Base-by-base conservation (phyloP, 2,329 filamentous ascomycete genomes). In the Alternaria alternata region DNA sequence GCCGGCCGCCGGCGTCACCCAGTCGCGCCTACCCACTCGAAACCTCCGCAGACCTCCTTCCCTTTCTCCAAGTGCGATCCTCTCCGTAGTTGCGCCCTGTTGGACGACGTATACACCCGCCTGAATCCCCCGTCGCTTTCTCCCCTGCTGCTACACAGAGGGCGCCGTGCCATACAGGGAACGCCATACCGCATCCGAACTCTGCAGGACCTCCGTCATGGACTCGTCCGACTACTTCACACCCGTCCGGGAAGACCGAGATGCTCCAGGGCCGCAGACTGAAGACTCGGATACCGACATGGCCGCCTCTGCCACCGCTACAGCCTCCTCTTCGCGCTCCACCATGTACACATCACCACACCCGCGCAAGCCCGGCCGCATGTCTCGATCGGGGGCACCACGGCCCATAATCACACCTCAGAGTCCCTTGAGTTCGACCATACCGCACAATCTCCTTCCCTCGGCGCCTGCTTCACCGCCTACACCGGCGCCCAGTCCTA, bases 401-500 rank as follows among this genome's bases (percentile, higher is more conserved):
- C 77, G 79, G 46, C 78, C 79, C 47, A 82, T 85, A 52, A 81
- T 82, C 58, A 83, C 84, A 20, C 82, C 83, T 59, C 83, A 81
- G 39, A 85, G 84, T 64, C 80, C 85, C 32, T 73, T 81, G 63
- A 69, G 73, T 22, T 75, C 84, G 38, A 81, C 79, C 20, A 84
- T 88, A 62, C 85, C 87, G 34, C 82, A 86, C 63, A 88, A 84
- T 68, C 83, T 88, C n/a, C 82, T 88, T 8, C 86, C 87, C 18
- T 89, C 88, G 6, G 87, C 87, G 54, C 87, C 88, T 20, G 86
- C 87, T 12, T 89, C 87, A 49, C 88, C 88, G 65, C 88, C 88
- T 16, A 90, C 88, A n/a, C 88, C 88, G 11, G 88, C 88, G 28
- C 88, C 88, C 7, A 89, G 86, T 73, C 88, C 88, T 5, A 89